Percentiles rank a stretch among this genome's conserved stretches.
phyloP scores from a whole-genome alignment of 2,329 filamentous ascomycete species.

The Sclerotinia subarctica region DNA sequence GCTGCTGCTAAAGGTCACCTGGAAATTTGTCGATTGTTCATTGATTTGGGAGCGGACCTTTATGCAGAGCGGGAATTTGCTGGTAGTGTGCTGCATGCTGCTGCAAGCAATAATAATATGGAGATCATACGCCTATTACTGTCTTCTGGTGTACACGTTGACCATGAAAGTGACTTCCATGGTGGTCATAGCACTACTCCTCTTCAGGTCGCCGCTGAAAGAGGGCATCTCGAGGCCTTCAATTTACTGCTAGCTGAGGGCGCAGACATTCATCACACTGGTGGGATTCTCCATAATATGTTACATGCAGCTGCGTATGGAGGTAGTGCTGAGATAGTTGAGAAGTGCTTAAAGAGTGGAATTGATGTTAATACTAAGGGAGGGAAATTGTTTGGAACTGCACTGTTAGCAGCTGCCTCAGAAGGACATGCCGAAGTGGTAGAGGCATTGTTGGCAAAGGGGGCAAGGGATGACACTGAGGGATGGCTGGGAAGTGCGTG shows the following conservation, averaged over 20 bases:
- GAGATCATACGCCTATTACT: background rate
- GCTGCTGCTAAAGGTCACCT: background rate
- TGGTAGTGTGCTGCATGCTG: background rate
- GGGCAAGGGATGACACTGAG: background rate
- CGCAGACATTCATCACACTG: too few relatives aligned
- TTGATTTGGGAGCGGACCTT: background rate
- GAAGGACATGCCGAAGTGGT: background rate
- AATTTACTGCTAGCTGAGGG: background rate
- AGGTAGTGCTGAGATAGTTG: conserved; percentile 9
- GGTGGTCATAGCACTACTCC: background rate
- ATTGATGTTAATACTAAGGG: conserved; percentile 23
- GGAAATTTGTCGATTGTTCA: background rate
- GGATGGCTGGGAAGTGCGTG: background rate
- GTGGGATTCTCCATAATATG: background rate
- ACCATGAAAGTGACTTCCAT: background rate
- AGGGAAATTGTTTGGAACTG: conserved; percentile 8
- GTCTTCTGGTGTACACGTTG: background rate
- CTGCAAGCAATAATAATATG: conserved; percentile 10
- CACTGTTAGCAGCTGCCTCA: conserved; percentile 18
- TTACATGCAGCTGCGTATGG: conserved; percentile 10
- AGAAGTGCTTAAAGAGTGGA: conserved; percentile 15
- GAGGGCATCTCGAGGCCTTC: background rate
- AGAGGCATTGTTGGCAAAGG: background rate
- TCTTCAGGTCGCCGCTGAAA: background rate
- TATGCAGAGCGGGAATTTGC: background rate